Conservation (phyloP, 257 asterid species). For the Pogostemon cablin region DNA sequence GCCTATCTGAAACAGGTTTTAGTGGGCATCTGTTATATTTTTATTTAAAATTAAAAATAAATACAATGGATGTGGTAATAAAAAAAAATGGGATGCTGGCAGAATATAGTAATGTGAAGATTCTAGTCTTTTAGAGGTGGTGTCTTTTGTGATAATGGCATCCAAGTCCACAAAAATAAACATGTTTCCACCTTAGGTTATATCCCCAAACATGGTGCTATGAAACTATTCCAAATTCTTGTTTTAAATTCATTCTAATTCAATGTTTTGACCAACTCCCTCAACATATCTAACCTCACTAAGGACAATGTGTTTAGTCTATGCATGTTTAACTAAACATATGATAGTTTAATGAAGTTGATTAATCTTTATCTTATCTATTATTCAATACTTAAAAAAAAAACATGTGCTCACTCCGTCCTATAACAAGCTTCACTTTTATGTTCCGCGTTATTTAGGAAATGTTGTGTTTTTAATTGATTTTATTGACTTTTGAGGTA, state of each 20-base stretch:
- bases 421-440: too few species aligned
- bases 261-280: slow-evolving; percentile 27
- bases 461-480: too few species aligned
- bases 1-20: slow-evolving; percentile 21
- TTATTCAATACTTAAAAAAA: too few species aligned
- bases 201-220: slow-evolving; percentile 17
- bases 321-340: not conserved
- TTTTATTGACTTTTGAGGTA: too few species aligned
- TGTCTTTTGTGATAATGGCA: slow-evolving; percentile 32
- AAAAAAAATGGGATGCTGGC: slow-evolving; percentile 20
- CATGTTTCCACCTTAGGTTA: slow-evolving; percentile 28
- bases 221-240: not conserved
- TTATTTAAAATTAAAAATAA: not conserved
- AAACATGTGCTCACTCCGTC: too few species aligned
- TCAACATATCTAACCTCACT: not conserved
- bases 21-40: slow-evolving; percentile 29
- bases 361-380: too few species aligned
- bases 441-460: too few species aligned
- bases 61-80: not conserved
- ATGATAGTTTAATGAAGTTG: too few species aligned
- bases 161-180: slow-evolving; percentile 26
- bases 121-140: slow-evolving; percentile 38
- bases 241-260: slow-evolving; percentile 20
- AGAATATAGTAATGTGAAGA: slow-evolving; percentile 40
- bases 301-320: not conserved